Evolutionary conservation across 2,329 filamentous ascomycete genomes (phyloP).

Genomic region (Boeremia exigua): DNA sequence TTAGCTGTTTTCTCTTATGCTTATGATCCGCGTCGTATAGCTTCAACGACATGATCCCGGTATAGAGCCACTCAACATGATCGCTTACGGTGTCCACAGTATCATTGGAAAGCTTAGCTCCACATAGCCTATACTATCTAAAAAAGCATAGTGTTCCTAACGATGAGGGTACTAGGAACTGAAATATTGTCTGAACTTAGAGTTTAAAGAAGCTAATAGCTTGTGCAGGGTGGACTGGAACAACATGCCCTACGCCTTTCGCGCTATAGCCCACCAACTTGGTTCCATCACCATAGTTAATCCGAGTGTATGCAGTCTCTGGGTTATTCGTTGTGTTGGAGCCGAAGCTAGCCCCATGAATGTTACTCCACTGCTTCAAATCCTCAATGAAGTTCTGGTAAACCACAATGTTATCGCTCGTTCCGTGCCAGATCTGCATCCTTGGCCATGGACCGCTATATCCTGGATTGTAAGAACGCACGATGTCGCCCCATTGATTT

Average conservation of each 20-base stretch:
- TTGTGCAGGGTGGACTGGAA: conserved; percentile 18
- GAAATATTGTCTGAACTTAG: no score
- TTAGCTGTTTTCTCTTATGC: no score
- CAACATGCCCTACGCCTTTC: conserved; percentile 33
- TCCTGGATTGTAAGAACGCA: conserved; percentile 44
- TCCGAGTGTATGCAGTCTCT: conserved; percentile 33
- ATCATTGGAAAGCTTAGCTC: no score
- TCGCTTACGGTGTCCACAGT: no score
- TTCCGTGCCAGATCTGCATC: conserved; percentile 48
- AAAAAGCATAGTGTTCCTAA: no score
- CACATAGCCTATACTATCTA: no score
- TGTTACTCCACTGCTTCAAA: conserved; percentile 39
- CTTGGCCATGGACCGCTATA: conserved; percentile 45
- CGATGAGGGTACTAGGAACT: no score
- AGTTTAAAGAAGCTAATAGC: no score
- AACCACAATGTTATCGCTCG: conserved; percentile 40
- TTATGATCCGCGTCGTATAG: no score
- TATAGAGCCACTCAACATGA: no score
- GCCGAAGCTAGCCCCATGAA: conserved; percentile 26
- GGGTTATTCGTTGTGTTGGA: conserved; percentile 30
- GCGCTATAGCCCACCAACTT: conserved; percentile 34
- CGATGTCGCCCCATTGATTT: conserved; percentile 42
- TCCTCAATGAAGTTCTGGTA: conserved; percentile 34
- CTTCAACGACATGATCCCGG: no score
- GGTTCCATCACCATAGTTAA: conserved; percentile 36